These are phyloP conservation scores for Luzula sylvatica DNA, from an alignment of 176 grass and related monocot species.

Conservation along the genomic window DNA sequence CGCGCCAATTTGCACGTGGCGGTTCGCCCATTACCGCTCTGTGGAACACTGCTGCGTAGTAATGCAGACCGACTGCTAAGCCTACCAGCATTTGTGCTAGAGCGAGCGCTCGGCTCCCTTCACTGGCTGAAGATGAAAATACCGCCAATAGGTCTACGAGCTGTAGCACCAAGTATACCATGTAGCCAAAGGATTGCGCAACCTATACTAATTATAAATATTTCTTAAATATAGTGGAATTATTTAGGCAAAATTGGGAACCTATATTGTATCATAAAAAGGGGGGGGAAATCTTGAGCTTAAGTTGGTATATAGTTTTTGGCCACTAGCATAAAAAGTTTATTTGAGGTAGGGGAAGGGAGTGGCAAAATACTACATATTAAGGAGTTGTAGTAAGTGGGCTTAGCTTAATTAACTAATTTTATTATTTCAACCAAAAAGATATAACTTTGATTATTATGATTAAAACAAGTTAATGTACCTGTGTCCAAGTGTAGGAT, in stretches of 20 bases:
- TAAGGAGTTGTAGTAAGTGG: too few relatives aligned
- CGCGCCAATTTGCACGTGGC: slow-evolving; percentile 79
- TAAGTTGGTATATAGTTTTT: too few relatives aligned
- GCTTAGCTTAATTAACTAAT: too few relatives aligned
- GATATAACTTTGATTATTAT: too few relatives aligned
- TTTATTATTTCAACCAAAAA: too few relatives aligned
- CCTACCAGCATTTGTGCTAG: slow-evolving; percentile 92
- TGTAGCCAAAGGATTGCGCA: slow-evolving; percentile 72
- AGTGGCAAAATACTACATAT: too few relatives aligned
- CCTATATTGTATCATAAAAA: not conserved
- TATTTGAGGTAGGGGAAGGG: too few relatives aligned
- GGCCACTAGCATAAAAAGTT: too few relatives aligned
- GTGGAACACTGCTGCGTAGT: slow-evolving; percentile 94
- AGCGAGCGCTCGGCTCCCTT: slow-evolving; percentile 46
- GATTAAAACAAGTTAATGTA: not conserved
- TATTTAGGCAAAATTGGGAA: not conserved
- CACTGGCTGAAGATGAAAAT: slow-evolving; percentile 34
- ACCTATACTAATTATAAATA: too few relatives aligned
- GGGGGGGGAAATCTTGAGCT: too few relatives aligned
- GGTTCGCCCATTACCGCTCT: slow-evolving; percentile 67
- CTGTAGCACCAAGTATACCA: slow-evolving; percentile 75
- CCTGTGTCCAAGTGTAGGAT: slow-evolving; percentile 88
- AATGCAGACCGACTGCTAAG: slow-evolving; percentile 72
- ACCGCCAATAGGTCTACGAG: slow-evolving; percentile 69
- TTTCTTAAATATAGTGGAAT: too few relatives aligned